Base-by-base conservation (phyloP, 2,329 filamentous ascomycete genomes). In the Phaeosphaeriaceae sp. region DNA sequence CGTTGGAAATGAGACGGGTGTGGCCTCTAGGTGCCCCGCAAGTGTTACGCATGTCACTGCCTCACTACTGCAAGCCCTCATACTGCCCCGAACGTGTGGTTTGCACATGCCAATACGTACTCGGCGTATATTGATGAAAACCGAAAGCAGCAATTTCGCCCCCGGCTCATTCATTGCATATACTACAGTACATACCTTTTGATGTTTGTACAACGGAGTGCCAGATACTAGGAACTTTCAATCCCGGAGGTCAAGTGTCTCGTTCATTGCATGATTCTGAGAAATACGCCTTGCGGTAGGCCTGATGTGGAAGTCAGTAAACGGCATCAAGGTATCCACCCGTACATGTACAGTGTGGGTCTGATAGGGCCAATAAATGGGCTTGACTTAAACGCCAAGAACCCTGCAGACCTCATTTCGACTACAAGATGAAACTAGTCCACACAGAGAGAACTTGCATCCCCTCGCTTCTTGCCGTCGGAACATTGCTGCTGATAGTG, bases 281-380 rank as follows among this genome's bases (percentile, higher is more conserved):
- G 6, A 30, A 57, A 40, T 44, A 50, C 29, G 53, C 50, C 50
- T 57, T 29, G 48, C 33, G 34, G 33, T 42, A 30, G 41, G 48
- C 50, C 53, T 54, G 29, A 28, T 37, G 42, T 32, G 35, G 35
- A 54, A 32, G 52, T 48, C 34, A 41, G 29, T 15, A 17, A 17
- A 38, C n/a, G 30, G 21, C 15, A 21, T 17, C 36, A 29, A 28
- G 26, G 30, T 45, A 39, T 12, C 32, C 34, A 39, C 21, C 15
- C 26, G 26, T 21, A 15, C 35, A n/a, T 39, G 30, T 30, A 48
- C 44, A 23, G 32, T 6, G 16, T 29, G 33, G 26, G 13, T 37
- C 6, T 30, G 15, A 48, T 45, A 42, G 33, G 20, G 11, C 32
- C 37, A 21, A 15, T 32, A 28, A 33, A 12, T 28, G 41, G 12